A percentile compares a stretch with the other conserved stretches of the same genome.
Conservation (phyloP, 2,329 filamentous ascomycete species). For the Fusarium tupiense region DNA sequence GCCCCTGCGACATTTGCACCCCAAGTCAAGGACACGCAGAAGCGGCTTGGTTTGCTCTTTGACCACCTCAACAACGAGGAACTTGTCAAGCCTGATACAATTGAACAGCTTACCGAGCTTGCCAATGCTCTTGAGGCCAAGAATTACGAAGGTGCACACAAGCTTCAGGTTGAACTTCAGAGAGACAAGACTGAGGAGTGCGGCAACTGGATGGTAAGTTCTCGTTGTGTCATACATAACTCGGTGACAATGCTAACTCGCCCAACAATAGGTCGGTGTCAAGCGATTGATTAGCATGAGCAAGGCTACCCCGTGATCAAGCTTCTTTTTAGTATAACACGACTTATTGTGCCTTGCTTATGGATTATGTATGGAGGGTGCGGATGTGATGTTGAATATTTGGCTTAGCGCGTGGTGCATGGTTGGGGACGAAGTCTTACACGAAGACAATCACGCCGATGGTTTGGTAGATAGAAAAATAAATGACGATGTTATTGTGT, state of each 20-base stretch:
- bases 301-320: constrained; percentile 71
- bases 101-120: constrained; percentile 71
- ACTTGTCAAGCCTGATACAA: constrained; percentile 81
- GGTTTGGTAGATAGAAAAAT: constrained; percentile 41
- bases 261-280: constrained; percentile 69
- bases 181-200: constrained; percentile 82
- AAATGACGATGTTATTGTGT: constrained; percentile 33
- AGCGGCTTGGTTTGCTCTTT: constrained; percentile 91
- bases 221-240: neutral
- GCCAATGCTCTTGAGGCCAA: constrained; percentile 73
- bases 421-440: constrained; percentile 35
- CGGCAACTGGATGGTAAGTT: constrained; percentile 85
- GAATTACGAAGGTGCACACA: constrained; percentile 74
- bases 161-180: constrained; percentile 79
- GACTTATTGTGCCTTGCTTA: constrained; percentile 33
- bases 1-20: constrained; percentile 87
- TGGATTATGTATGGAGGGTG: constrained; percentile 9
- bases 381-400: constrained; percentile 35
- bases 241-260: constrained; percentile 51
- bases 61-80: constrained; percentile 98
- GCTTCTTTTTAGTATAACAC: constrained; percentile 12
- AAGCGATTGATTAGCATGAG: constrained; percentile 84
- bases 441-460: constrained; percentile 41
- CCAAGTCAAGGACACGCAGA: constrained; percentile 94
- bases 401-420: constrained; percentile 33